Evolutionary conservation across 768 basidiomycete genomes (phyloP), one percentile per base, ranked within the genome.

Genomic region (Lepiota subincarnata): DNA sequence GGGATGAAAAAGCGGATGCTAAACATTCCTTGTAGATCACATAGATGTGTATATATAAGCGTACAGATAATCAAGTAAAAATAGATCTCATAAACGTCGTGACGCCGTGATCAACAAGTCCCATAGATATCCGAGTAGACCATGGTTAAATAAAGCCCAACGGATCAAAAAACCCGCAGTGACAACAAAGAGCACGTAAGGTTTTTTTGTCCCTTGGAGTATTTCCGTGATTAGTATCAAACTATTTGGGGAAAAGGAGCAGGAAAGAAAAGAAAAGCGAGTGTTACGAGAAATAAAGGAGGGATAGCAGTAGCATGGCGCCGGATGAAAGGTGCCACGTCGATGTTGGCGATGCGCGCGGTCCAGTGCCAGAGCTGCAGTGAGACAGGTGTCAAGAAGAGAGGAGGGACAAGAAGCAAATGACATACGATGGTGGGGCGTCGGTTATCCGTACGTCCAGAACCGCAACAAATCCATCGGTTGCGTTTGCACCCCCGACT

Each of bases 381-480:
- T 6, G 20, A 24, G 14, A 26, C 5, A n/a, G 13, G 41, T 38
- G 12, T 42, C 38, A 18, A 40, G 11, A 58, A 31, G 40, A 22
- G 4, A 3, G 37, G 54, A 22, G 40, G 35, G 51, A 46, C 31
- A 24, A 6, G n/a, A 1, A 11, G n/a, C 6, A 34, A 28, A 10
- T 22, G 20, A 69, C 72, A 56, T 55, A 73, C 74, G 70, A 68
- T 26, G 58, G 11, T 37, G 59, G 73, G 13, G 59, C 56, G 10
- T 44, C 61, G 1, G 80, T 76, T 38, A 96, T 84, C 61, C 77
- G 79, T 43, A 94, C 85, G 1, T 82, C 82, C 59, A 95, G 59
- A 1, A 97, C 72, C 0, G 89, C 91, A 3, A 95, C 87, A 10
- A 92, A 71, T 1, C 94, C 95, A 64, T 98, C 95, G 1, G 84